Percentiles rank a stretch among this genome's conserved stretches.
phyloP scores from a whole-genome alignment of 129 eudicot genomes.

The Chrysanthemum seticuspe region DNA sequence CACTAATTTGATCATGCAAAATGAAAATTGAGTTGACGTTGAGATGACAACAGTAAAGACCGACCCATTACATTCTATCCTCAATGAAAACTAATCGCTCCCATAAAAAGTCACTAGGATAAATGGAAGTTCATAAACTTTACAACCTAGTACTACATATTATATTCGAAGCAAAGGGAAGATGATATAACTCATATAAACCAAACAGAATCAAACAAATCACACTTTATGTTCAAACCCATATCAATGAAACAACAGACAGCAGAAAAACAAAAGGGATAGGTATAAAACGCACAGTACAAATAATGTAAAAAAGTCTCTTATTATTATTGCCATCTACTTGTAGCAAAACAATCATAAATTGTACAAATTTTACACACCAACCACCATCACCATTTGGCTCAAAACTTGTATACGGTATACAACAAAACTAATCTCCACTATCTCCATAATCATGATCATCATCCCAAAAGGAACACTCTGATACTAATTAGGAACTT shows the following conservation, averaged over 20 bases:
- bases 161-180: background rate
- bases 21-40: no score
- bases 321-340: conserved; percentile 11
- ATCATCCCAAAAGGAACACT: conserved; percentile 1
- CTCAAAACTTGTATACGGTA: conserved; percentile 8
- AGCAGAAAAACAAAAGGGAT: background rate
- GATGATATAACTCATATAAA: background rate
- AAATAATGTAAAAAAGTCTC: conserved; percentile 3
- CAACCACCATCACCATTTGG: conserved; percentile 8
- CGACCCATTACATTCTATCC: no score
- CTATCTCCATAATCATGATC: conserved; percentile 10
- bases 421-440: conserved; percentile 26
- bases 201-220: background rate
- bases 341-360: conserved; percentile 14
- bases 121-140: background rate
- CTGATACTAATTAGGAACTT: background rate
- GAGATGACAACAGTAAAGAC: no score
- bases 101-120: no score
- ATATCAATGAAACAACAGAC: background rate
- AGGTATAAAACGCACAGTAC: background rate
- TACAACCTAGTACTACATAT: background rate
- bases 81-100: no score
- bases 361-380: conserved; percentile 31
- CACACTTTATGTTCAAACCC: background rate
- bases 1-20: no score